phyloP scores from a whole-genome alignment of 2,329 filamentous ascomycete species.

The Simplicillium sp. region DNA sequence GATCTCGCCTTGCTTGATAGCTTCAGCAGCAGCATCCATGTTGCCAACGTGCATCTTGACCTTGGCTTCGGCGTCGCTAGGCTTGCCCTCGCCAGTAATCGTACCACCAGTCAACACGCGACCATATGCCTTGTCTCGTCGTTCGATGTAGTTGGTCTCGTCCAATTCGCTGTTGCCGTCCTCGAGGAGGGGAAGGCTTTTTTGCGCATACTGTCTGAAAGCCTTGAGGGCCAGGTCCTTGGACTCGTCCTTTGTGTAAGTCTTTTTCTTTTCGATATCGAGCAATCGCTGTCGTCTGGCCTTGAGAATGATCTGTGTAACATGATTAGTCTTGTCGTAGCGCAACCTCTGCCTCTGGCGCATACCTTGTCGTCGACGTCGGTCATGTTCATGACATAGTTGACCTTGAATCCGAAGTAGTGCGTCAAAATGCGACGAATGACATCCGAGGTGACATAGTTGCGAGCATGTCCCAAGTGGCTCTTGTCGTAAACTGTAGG shows the following conservation, averaged over 20 bases:
- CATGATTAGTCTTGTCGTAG: not conserved
- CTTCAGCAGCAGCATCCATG: constrained; percentile 39
- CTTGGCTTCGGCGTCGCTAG: constrained; percentile 75
- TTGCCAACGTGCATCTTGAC: constrained; percentile 79
- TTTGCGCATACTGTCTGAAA: constrained; percentile 45
- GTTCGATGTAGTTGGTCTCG: constrained; percentile 37
- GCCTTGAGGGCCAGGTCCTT: constrained; percentile 39
- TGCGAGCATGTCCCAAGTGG: constrained; percentile 75
- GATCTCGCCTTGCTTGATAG: constrained; percentile 37
- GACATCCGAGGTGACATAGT: constrained; percentile 87
- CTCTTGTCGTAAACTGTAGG: constrained; percentile 79
- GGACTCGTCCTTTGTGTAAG: constrained; percentile 35
- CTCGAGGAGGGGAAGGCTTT: constrained; percentile 43
- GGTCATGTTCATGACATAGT: constrained; percentile 90
- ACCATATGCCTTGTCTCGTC: constrained; percentile 43
- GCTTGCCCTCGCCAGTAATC: constrained; percentile 45
- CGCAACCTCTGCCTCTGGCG: not conserved
- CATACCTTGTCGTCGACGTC: constrained; percentile 67
- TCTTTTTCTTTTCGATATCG: constrained; percentile 67
- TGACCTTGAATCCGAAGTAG: constrained; percentile 75
- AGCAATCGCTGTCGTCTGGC: constrained; percentile 73
- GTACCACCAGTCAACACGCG: constrained; percentile 45
- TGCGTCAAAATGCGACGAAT: constrained; percentile 72
- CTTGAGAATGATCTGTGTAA: constrained; percentile 44
- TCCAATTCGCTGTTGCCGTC: constrained; percentile 32